Evolutionary conservation across 2,329 filamentous ascomycete species (phyloP).

Genomic region (Colletotrichum sp.): DNA sequence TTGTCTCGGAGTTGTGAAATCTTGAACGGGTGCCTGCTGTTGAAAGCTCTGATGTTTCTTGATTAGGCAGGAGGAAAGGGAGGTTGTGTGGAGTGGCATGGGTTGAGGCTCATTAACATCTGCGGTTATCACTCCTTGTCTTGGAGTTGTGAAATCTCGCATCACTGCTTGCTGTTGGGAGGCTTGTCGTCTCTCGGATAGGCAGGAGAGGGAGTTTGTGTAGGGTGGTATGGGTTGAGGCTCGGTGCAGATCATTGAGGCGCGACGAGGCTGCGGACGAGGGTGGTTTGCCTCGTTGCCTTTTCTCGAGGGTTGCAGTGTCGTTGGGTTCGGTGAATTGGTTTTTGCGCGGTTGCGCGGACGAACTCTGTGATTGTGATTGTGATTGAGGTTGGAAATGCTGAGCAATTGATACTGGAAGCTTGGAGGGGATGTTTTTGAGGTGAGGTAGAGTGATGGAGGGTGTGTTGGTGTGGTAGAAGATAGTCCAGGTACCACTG

Average conservation of each 20-base stretch:
- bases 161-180: not conserved
- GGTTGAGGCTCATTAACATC: not conserved
- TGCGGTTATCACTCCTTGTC: not conserved
- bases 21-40: not conserved
- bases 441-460: not conserved
- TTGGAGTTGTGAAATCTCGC: not conserved
- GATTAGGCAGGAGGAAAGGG: not conserved
- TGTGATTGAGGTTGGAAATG: not conserved
- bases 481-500: not conserved
- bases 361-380: rapidly evolving
- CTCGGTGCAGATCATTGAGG: not conserved
- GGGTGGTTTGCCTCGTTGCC: not conserved
- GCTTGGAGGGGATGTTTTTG: not conserved
- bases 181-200: not conserved
- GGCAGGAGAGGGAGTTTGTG: not conserved
- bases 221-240: not conserved
- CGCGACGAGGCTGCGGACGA: not conserved
- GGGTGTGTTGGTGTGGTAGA: not conserved
- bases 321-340: not conserved
- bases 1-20: not conserved
- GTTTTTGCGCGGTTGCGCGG: not conserved
- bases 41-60: rapidly evolving
- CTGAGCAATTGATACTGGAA: too few relatives aligned
- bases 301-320: not conserved
- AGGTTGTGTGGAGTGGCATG: not conserved